phyloP scores from a whole-genome alignment of 1,284 basidiomycete genomes.

The Pyrrhoderma noxium region DNA sequence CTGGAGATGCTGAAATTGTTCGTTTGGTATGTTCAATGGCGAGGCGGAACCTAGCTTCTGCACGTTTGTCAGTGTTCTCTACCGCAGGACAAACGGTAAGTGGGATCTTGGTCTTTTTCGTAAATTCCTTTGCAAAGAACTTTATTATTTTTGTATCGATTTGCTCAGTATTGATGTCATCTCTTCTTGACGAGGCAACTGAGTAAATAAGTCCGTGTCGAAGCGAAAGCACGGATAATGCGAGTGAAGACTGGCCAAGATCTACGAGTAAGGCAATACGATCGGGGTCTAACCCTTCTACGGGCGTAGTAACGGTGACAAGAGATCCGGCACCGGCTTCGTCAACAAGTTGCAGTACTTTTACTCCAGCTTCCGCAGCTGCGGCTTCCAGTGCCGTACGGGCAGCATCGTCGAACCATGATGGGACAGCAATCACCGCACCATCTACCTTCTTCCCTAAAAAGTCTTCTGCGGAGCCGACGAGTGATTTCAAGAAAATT shows the following conservation, averaged over 20 bases:
- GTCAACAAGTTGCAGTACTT: constrained; percentile 80
- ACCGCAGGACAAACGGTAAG: constrained; percentile 57
- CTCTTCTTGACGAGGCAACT: constrained; percentile 41
- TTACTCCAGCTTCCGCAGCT: constrained; percentile 76
- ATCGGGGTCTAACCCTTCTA: constrained; percentile 40
- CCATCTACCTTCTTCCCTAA: constrained; percentile 78
- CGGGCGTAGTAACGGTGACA: constrained; percentile 41
- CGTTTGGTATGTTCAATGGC: constrained; percentile 95
- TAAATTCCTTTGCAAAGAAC: constrained; percentile 95
- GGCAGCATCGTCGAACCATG: constrained; percentile 68
- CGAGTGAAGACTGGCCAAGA: constrained; percentile 59
- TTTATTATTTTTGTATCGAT: constrained; percentile 83
- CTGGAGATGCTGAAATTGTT: constrained; percentile 81
- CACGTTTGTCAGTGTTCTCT: constrained; percentile 68
- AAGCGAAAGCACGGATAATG: constrained; percentile 55
- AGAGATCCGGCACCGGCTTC: constrained; percentile 76
- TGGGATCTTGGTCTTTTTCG: constrained; percentile 88
- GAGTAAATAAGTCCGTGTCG: constrained; percentile 60
- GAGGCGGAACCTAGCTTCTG: constrained; percentile 88
- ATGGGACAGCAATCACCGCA: constrained; percentile 80
- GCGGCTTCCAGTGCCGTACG: constrained; percentile 67
- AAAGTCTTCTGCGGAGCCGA: constrained; percentile 89
- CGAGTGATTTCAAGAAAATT: constrained; percentile 80
- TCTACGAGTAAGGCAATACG: constrained; percentile 68
- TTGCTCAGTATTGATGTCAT: constrained; percentile 48